A percentile compares a stretch with the other conserved stretches of the same genome.
phyloP scores from a whole-genome alignment of 768 basidiomycete genomes.

The Tricholoma terreum region DNA sequence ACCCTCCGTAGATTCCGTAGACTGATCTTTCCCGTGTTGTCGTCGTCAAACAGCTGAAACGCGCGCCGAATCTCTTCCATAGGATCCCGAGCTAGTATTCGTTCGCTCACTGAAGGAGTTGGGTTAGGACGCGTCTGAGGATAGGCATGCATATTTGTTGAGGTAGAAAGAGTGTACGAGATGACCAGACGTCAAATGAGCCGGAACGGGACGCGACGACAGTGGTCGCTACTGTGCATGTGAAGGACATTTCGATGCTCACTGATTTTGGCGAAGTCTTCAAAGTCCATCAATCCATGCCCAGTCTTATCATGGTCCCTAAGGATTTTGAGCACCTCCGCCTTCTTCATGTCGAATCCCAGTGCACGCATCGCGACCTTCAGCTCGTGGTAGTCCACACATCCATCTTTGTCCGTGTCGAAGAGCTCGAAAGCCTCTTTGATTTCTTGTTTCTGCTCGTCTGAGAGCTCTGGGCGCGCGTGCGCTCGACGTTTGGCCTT shows the following conservation, averaged over 20 bases:
- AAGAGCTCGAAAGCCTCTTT: constrained; percentile 99
- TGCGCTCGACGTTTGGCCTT: constrained; percentile 72
- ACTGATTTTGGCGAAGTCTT: constrained; percentile 95
- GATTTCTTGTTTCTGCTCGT: constrained; percentile 93
- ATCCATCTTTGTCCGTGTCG: constrained; percentile 97
- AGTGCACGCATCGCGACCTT: constrained; percentile 98
- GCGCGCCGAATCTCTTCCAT: constrained; percentile 95
- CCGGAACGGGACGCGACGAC: neutral
- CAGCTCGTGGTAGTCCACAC: constrained; percentile 95
- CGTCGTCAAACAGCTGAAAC: constrained; percentile 96
- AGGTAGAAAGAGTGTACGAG: neutral
- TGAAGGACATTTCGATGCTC: constrained; percentile 28
- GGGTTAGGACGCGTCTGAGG: constrained; percentile 10
- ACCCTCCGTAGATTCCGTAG: constrained; percentile 88
- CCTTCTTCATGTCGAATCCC: constrained; percentile 98
- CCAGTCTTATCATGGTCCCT: constrained; percentile 87
- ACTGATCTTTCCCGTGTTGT: constrained; percentile 91
- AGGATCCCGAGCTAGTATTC: constrained; percentile 91
- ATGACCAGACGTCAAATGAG: neutral
- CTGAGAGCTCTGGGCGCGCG: constrained; percentile 76
- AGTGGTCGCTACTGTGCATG: neutral
- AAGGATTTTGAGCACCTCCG: constrained; percentile 92
- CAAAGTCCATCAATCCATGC: constrained; percentile 83
- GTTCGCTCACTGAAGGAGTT: constrained; percentile 75
- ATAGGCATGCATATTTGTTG: neutral